Conservation (phyloP, 2,329 filamentous ascomycete species). For the Botrytis fragariae region DNA sequence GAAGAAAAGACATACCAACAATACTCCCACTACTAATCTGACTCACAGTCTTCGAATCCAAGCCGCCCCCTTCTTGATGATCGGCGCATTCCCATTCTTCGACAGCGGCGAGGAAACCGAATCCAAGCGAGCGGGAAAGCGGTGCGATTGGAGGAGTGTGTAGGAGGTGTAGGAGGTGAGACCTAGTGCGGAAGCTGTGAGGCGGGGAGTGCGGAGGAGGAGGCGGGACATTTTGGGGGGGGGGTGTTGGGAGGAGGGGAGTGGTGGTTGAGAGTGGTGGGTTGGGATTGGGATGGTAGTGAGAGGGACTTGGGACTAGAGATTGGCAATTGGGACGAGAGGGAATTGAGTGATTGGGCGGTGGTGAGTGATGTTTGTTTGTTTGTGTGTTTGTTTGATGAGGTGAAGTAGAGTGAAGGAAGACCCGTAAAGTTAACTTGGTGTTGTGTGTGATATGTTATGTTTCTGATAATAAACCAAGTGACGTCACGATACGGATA, state of each 20-base stretch:
- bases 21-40: conserved; percentile 38
- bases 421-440: neutral
- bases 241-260: neutral
- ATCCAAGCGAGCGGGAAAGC: conserved; percentile 36
- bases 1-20: conserved; percentile 30
- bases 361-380: neutral
- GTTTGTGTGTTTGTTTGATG: neutral
- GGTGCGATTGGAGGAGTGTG: conserved; percentile 35
- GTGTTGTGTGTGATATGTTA: neutral
- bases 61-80: conserved; percentile 23
- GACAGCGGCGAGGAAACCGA: conserved; percentile 23
- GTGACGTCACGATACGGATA: conserved; percentile 8
- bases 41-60: conserved; percentile 35
- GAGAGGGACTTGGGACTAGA: neutral
- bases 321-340: too few relatives aligned
- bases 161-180: conserved; percentile 40
- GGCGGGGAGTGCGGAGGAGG: conserved; percentile 34
- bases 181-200: conserved; percentile 38
- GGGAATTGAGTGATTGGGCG: too few relatives aligned
- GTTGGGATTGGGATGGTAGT: neutral
- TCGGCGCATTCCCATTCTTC: conserved; percentile 26
- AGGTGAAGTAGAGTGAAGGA: neutral
- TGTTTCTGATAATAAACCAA: neutral
- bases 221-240: conserved; percentile 30
- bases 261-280: too few relatives aligned